Base-by-base conservation (phyloP, 768 basidiomycete genomes). In the Scleroderma bovista region DNA sequence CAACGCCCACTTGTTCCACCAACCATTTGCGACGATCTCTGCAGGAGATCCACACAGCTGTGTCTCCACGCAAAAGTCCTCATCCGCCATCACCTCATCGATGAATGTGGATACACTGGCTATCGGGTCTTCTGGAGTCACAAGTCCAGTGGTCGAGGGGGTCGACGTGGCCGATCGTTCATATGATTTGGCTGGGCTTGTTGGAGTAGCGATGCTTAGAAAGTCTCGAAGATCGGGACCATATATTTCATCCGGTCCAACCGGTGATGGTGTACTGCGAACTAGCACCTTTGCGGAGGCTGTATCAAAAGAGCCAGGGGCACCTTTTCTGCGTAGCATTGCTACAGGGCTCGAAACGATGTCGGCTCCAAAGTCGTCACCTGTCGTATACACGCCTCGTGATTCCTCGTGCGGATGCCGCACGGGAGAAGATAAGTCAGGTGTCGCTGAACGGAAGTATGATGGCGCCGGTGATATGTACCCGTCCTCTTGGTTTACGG, bases 401-500 rank as follows among this genome's bases (percentile, higher is more conserved):
- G 57, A 46, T 49, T 37, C 48, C 24, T 53, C 52, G 40, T 57
- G 55, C 51, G 66, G 52, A n/a, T 62, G 69, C 29, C 70, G 71
- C 36, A 72, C 52, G 20, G 87, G 86, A 11, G 87, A 88, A 42
- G 85, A 87, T 24, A 89, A 58, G 51, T 86, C 79, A 22, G 75
- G 75, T 33, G 82, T 83, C 53, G 72, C 71, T 51, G 66, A 68
- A 44, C 74, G 75, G 53, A 63, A 59, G 55, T 74, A 70, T 20
- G 80, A 80, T 42, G 77, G 69, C 9, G 78, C 69, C 15, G 87
- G 88, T n/a, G 88, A 88, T 47, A 86, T 73, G 65, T 91, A 92
- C 15, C 89, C 88, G 52, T 87, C 87, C 61, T 91, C 89, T 67
- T 88, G 88, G 59, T 74, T 72, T 15, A 88, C 79, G 10, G 57